Evolutionary conservation across 225 moss, liverwort and hornwort species (phyloP).

Genomic region (Bryum argenteum): DNA sequence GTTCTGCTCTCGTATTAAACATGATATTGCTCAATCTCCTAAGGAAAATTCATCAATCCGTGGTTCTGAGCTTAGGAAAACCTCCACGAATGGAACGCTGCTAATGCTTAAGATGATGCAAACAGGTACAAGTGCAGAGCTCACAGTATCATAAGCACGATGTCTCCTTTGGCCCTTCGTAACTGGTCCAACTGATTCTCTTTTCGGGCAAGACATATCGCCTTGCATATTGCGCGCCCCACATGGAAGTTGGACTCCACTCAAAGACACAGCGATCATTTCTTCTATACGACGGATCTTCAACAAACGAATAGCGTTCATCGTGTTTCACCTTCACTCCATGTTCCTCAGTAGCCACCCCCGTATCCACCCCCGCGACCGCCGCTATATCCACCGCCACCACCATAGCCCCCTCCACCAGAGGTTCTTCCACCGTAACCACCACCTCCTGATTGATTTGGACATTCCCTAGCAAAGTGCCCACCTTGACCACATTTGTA

Average conservation of each 20-base stretch:
- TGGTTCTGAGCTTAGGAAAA: conserved; percentile 7
- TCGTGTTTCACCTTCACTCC: neutral
- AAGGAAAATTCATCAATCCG: neutral
- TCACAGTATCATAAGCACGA: conserved; percentile 8
- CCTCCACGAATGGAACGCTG: conserved; percentile 4
- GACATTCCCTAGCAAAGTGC: conserved; percentile 83
- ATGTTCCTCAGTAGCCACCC: conserved; percentile 48
- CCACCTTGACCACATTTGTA: conserved; percentile 82
- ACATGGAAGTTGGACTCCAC: conserved; percentile 6
- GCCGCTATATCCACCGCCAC: conserved; percentile 47
- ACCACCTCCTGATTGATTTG: conserved; percentile 57
- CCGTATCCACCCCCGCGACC: conserved; percentile 59
- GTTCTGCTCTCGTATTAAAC: conserved; percentile 22
- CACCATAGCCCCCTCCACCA: conserved; percentile 59
- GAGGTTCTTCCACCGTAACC: conserved; percentile 54
- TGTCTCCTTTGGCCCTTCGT: conserved; percentile 15
- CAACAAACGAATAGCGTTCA: neutral
- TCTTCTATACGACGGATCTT: conserved; percentile 1
- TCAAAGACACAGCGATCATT: conserved; percentile 7
- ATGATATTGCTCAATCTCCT: conserved; percentile 13
- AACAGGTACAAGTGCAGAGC: conserved; percentile 8
- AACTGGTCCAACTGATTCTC: conserved; percentile 9
- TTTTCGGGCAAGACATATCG: conserved; percentile 12
- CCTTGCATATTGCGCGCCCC: conserved; percentile 22
- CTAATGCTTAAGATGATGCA: conserved; percentile 18